Evolutionary conservation across 2,329 filamentous ascomycete species (phyloP), one percentile per base, ranked within the genome.

Genomic region (Leptographium radiaticola): DNA sequence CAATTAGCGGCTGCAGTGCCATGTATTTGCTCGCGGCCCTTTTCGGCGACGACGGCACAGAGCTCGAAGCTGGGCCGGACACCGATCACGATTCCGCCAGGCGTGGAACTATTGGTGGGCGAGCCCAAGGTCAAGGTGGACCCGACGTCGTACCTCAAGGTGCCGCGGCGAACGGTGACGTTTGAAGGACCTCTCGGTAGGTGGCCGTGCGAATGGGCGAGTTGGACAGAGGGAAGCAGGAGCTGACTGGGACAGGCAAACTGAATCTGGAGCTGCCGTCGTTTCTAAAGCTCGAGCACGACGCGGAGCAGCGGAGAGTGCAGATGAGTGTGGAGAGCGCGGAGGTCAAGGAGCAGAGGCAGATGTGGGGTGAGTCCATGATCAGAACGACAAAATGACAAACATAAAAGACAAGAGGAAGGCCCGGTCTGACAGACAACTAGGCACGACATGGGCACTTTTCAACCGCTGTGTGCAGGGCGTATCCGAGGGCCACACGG

Each of bases 401-500:
- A 11, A 40, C 31, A 49, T 8, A 34, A n/a, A n/a, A n/a, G n/a
- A n/a, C n/a, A 33, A 5, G 20, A 8, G 11, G 25, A 18, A 20
- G 5, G 20, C 4, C 36, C 6, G 2, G 6, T 45, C 45, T 49
- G 39, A 53, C 52, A 4, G n/a, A 20, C 4, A 13, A 1, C 12
- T 59, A 95, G 90, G 90, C 58, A 97, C 91, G 7, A 86, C 83
- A 46, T 90, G 93, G 72, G 84, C 89, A 38, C 91, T 95, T 66
- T 77, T 98, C 53, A 86, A 87, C 63, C 94, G 93, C 67, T 83
- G 94, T 73, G 86, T 98, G 57, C 81, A 89, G 58, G 93, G 93
- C 56, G 93, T 98, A 25, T 95, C 89, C 40, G 93, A 98, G 77
- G 93, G 93, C 39, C 93, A 98, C 71, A 90, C 88, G 18, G 89